These are phyloP conservation scores for Cystobasidium onofrii DNA, from an alignment of 768 basidiomycete species.

Conservation along the genomic window DNA sequence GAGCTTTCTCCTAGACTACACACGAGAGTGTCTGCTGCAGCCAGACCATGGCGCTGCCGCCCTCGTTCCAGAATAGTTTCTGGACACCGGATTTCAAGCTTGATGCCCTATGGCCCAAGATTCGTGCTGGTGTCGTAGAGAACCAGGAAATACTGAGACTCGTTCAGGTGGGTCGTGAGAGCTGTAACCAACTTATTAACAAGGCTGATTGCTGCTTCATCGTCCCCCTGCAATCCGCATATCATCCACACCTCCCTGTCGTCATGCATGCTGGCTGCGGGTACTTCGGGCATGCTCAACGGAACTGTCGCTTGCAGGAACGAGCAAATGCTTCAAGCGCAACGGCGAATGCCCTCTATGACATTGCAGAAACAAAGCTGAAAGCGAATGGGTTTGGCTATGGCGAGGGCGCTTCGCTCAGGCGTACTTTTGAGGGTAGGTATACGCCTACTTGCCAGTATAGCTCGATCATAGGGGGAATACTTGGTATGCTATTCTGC, in stretches of 20 bases:
- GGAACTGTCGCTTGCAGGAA: not conserved
- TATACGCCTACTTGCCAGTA: not conserved
- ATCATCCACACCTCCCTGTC: not conserved
- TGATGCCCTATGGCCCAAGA: slow-evolving; percentile 9
- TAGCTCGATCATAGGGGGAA: too few relatives aligned
- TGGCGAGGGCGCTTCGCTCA: slow-evolving; percentile 16
- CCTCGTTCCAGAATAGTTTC: slow-evolving; percentile 14
- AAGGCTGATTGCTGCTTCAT: too few relatives aligned
- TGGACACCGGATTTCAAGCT: slow-evolving; percentile 7
- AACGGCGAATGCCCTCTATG: not conserved
- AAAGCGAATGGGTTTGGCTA: slow-evolving; percentile 1
- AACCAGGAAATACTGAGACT: slow-evolving; percentile 20
- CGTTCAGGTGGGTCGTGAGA: not conserved
- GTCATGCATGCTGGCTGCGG: not conserved
- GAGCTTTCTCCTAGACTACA: not conserved
- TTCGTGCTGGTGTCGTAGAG: not conserved
- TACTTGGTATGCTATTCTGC: too few relatives aligned
- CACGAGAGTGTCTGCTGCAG: not conserved
- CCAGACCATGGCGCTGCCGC: slow-evolving; percentile 14
- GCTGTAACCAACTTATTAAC: too few relatives aligned
- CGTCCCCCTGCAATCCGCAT: not conserved
- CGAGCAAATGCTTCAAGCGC: slow-evolving; percentile 16
- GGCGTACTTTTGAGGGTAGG: slow-evolving; percentile 20
- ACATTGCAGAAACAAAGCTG: not conserved
- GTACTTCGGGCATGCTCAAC: too few relatives aligned